phyloP scores from a whole-genome alignment of 441 rosid genomes.

The Erodium texanum region DNA sequence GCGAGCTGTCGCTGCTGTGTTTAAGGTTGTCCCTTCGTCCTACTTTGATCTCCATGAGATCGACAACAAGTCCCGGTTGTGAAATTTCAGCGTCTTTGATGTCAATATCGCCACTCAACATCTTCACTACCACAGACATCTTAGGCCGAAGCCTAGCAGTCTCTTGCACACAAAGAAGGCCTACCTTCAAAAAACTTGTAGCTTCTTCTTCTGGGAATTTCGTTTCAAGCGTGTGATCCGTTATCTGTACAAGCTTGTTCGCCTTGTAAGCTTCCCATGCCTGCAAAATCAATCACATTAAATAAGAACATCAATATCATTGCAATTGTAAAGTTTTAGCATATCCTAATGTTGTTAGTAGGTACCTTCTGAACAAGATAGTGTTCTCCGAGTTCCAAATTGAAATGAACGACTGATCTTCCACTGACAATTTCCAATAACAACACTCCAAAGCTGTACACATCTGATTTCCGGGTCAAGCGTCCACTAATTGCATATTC shows the following conservation, averaged over 20 bases:
- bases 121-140: conserved; percentile 34
- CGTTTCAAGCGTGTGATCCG: conserved; percentile 34
- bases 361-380: conserved; percentile 54
- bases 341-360: background rate
- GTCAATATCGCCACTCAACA: conserved; percentile 29
- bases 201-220: conserved; percentile 39
- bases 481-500: conserved; percentile 40
- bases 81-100: conserved; percentile 21
- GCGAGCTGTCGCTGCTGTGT: conserved; percentile 4
- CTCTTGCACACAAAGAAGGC: conserved; percentile 55
- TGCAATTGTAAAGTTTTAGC: too few relatives aligned
- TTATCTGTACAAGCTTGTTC: conserved; percentile 20
- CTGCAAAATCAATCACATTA: conserved; percentile 22
- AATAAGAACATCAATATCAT: background rate
- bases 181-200: conserved; percentile 32
- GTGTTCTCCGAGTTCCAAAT: conserved; percentile 39
- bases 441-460: conserved; percentile 38
- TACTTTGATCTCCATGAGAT: conserved; percentile 39
- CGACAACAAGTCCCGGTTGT: conserved; percentile 38
- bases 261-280: conserved; percentile 41
- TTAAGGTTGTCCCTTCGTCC: conserved; percentile 13
- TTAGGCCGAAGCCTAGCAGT: conserved; percentile 35
- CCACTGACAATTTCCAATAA: conserved; percentile 35
- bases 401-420: conserved; percentile 19
- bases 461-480: conserved; percentile 35